A percentile compares a stretch with the other conserved stretches of the same genome.
Evolutionary conservation across 2,329 filamentous ascomycete genomes (phyloP).

Genomic region (Monilinia aucupariae): DNA sequence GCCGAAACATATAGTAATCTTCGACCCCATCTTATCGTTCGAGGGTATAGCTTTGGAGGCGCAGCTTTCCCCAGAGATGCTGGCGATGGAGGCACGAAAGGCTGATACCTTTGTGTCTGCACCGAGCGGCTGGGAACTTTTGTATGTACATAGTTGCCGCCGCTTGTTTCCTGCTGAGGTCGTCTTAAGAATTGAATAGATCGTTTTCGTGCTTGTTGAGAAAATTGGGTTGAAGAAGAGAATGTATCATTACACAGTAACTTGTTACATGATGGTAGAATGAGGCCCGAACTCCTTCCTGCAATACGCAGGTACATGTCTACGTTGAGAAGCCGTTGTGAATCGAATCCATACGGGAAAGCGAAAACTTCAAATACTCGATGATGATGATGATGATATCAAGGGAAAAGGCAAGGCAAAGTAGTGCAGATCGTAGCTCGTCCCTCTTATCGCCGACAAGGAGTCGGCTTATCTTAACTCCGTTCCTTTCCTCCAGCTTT

Average conservation of each 20-base stretch:
- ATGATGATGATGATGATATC: constrained; percentile 8
- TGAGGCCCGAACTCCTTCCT: constrained; percentile 23
- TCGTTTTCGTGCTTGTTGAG: constrained; percentile 9
- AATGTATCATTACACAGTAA: background rate
- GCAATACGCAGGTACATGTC: constrained; percentile 32
- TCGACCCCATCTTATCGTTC: constrained; percentile 69
- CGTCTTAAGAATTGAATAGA: constrained; percentile 17
- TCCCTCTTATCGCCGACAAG: constrained; percentile 11
- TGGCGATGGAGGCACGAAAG: constrained; percentile 71
- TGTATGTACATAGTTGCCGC: constrained; percentile 15
- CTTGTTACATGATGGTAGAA: constrained; percentile 16
- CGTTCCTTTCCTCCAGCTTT: background rate
- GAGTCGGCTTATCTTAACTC: background rate
- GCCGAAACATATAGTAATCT: constrained; percentile 60
- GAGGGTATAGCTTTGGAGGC: constrained; percentile 64
- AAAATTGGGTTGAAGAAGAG: constrained; percentile 5
- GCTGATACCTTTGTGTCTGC: constrained; percentile 47
- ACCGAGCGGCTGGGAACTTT: constrained; percentile 24
- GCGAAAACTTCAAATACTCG: constrained; percentile 4
- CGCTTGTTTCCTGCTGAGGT: constrained; percentile 13
- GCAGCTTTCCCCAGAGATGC: constrained; percentile 68
- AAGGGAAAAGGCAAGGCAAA: too few species aligned
- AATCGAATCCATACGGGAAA: constrained; percentile 4
- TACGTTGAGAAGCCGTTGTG: constrained; percentile 16
- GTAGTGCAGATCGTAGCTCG: background rate